These are phyloP conservation scores for Hapsidospora chrysogenum DNA, from an alignment of 495 filamentous ascomycete species.

Conservation along the genomic window DNA sequence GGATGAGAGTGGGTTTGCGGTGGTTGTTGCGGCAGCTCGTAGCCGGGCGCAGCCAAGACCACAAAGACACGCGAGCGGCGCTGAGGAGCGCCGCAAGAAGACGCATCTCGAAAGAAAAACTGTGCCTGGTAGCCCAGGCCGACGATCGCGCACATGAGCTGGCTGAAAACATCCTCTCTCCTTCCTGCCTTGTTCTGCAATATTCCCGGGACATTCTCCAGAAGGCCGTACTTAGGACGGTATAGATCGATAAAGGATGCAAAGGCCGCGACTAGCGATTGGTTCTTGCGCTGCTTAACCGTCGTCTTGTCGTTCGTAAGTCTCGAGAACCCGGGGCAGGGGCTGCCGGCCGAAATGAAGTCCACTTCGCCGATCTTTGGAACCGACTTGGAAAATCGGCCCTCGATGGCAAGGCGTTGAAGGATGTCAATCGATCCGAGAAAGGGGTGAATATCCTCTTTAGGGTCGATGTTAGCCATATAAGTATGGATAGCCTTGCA, in stretches of 20 bases:
- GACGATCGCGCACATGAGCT: constrained; percentile 50
- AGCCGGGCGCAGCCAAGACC: constrained; percentile 43
- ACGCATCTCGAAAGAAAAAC: constrained; percentile 46
- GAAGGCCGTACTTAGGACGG: constrained; percentile 48
- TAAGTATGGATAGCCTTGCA: constrained; percentile 49
- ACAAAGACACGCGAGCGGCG: constrained; percentile 47
- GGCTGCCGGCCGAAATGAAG: constrained; percentile 53
- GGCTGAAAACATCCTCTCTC: constrained; percentile 44
- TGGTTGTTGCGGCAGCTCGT: constrained; percentile 34
- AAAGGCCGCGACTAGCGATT: constrained; percentile 57
- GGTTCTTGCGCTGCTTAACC: constrained; percentile 36
- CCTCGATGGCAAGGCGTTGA: constrained; percentile 34
- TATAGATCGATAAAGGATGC: constrained; percentile 57
- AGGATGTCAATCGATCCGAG: constrained; percentile 57
- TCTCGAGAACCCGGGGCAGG: constrained; percentile 55
- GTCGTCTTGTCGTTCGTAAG: constrained; percentile 35
- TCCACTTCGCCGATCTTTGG: constrained; percentile 43
- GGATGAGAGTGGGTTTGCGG: constrained; percentile 44
- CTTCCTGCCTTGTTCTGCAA: constrained; percentile 20
- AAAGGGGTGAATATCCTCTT: constrained; percentile 25
- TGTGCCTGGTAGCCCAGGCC: constrained; percentile 58
- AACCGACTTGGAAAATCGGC: constrained; percentile 24
- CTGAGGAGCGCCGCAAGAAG: constrained; percentile 49
- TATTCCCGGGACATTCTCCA: constrained; percentile 58
- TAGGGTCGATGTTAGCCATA: constrained; percentile 33